These are phyloP conservation scores for Aspergillus tamarii DNA, from an alignment of 2,329 filamentous ascomycete genomes.

Conservation along the genomic window DNA sequence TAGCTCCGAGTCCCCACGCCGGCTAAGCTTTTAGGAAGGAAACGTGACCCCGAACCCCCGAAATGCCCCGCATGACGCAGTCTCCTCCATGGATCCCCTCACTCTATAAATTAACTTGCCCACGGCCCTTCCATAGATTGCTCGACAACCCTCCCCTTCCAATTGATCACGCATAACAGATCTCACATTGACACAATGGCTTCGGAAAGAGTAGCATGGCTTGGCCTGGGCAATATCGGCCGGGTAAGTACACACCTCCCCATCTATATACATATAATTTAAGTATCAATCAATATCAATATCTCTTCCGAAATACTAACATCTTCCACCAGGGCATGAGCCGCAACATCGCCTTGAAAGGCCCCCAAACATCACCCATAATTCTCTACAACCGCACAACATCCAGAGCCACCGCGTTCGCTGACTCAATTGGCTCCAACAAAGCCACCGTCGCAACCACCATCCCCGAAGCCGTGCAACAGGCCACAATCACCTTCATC, in stretches of 20 bases:
- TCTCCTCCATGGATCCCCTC: background rate
- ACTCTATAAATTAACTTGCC: background rate
- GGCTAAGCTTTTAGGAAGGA: background rate
- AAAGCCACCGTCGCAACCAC: slow-evolving; percentile 67
- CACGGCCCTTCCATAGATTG: background rate
- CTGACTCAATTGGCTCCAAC: slow-evolving; percentile 60
- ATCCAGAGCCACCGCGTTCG: slow-evolving; percentile 66
- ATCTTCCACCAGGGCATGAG: slow-evolving; percentile 68
- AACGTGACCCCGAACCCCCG: background rate
- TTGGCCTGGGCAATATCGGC: slow-evolving; percentile 88
- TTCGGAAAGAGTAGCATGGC: slow-evolving; percentile 66
- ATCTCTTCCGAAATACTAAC: slow-evolving; percentile 13
- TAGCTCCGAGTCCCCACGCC: slow-evolving; percentile 1
- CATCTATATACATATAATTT: background rate
- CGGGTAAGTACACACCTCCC: slow-evolving; percentile 57
- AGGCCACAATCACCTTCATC: slow-evolving; percentile 77
- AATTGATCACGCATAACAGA: background rate
- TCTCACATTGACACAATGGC: slow-evolving; percentile 25
- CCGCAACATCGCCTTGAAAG: slow-evolving; percentile 81
- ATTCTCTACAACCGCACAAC: slow-evolving; percentile 80
- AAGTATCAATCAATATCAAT: too few species aligned
- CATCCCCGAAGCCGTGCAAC: slow-evolving; percentile 67
- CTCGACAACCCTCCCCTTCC: slow-evolving; percentile 5
- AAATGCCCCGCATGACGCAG: slow-evolving; percentile 5
- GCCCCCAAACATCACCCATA: slow-evolving; percentile 69